These are phyloP conservation scores for Lachnellula occidentalis DNA, from an alignment of 2,329 filamentous ascomycete genomes.

Conservation along the genomic window DNA sequence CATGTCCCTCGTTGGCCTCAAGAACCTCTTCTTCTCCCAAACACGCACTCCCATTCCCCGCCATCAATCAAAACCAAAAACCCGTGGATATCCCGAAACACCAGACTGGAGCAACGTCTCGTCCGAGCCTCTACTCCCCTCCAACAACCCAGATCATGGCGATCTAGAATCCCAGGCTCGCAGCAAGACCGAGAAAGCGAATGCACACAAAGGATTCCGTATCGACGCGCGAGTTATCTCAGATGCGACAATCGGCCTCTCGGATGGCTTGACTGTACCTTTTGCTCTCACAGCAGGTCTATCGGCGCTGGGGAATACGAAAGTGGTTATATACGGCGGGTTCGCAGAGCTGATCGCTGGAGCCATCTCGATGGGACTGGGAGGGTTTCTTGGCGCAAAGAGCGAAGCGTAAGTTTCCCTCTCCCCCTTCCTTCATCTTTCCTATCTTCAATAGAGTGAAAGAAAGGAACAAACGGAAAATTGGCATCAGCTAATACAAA, in stretches of 20 bases:
- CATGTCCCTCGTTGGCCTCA: constrained; percentile 30
- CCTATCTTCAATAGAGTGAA: neutral
- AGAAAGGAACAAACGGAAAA: no score
- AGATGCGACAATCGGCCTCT: constrained; percentile 56
- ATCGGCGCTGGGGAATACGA: constrained; percentile 42
- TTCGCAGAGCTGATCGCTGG: constrained; percentile 57
- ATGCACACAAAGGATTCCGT: constrained; percentile 22
- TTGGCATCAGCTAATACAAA: constrained; percentile 14
- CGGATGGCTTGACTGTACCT: constrained; percentile 57
- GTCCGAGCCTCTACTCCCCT: constrained; percentile 16
- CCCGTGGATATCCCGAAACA: neutral
- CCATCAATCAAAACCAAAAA: neutral
- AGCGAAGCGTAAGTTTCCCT: constrained; percentile 35
- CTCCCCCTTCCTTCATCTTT: neutral
- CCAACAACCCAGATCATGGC: constrained; percentile 4
- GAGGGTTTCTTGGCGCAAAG: constrained; percentile 51
- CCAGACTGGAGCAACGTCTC: constrained; percentile 13
- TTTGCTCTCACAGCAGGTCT: constrained; percentile 59
- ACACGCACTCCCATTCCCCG: constrained; percentile 16
- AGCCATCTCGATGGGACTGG: constrained; percentile 58
- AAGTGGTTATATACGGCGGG: constrained; percentile 51
- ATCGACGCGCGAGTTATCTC: constrained; percentile 35
- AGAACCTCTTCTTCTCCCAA: constrained; percentile 29
- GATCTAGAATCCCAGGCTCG: constrained; percentile 27
- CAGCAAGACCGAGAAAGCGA: constrained; percentile 17